Conservation (phyloP, 129 eudicot genomes). For the Apium graveolens region DNA sequence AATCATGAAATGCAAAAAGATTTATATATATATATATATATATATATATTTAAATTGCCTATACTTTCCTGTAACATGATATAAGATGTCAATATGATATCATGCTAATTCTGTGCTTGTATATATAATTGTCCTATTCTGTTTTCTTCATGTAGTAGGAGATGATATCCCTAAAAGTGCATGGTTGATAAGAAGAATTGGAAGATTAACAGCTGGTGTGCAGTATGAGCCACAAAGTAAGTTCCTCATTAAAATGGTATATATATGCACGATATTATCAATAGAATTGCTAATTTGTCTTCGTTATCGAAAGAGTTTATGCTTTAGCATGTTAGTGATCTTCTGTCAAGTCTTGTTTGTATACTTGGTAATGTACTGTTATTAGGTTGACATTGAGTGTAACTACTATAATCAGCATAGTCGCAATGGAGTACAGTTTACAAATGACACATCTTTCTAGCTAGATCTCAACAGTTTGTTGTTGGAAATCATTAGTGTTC, state of each 20-base stretch:
- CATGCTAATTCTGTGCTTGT: neutral
- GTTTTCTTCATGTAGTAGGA: conserved; percentile 34
- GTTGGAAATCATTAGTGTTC: neutral
- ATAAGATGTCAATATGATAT: neutral
- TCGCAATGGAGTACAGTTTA: neutral
- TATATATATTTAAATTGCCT: neutral
- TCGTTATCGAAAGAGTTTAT: neutral
- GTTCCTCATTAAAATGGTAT: conserved; percentile 15
- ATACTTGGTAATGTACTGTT: neutral
- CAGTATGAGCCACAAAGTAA: conserved; percentile 84
- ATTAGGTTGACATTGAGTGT: neutral
- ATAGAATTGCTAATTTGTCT: neutral
- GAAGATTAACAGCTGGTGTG: conserved; percentile 86
- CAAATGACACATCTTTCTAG: neutral
- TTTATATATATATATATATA: too few relatives aligned
- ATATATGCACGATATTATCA: neutral
- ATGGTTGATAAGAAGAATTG: conserved; percentile 89
- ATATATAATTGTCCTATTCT: neutral
- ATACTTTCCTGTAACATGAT: neutral
- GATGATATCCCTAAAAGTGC: conserved; percentile 78
- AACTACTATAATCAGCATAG: neutral
- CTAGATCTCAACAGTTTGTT: neutral
- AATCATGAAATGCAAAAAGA: neutral
- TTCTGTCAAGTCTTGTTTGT: neutral
- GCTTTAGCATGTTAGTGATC: neutral